These are phyloP conservation scores for Lasiosphaeriaceae sp. DNA, from an alignment of 495 filamentous ascomycete species.

Conservation along the genomic window DNA sequence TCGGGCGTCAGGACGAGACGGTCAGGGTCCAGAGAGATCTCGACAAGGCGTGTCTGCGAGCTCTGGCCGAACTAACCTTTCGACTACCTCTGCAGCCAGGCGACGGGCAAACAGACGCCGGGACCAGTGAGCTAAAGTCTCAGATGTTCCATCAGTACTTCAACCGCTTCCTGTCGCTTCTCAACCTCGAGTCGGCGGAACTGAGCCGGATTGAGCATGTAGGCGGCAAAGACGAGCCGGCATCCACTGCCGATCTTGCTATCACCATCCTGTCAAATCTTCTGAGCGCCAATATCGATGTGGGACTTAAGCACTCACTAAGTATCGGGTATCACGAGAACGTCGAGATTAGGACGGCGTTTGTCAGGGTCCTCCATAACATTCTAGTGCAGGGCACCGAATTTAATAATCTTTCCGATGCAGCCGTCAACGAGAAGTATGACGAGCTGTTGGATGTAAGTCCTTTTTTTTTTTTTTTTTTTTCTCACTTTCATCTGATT, in stretches of 20 bases:
- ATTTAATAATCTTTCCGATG: constrained; percentile 61
- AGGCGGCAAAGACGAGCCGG: constrained; percentile 40
- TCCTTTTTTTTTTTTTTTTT: neutral
- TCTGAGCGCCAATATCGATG: constrained; percentile 64
- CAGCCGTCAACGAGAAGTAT: constrained; percentile 62
- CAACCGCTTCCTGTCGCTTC: constrained; percentile 56
- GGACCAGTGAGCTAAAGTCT: constrained; percentile 57
- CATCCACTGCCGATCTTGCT: constrained; percentile 53
- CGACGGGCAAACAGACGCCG: constrained; percentile 58
- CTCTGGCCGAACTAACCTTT: constrained; percentile 59
- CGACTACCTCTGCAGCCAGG: constrained; percentile 59
- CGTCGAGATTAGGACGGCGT: constrained; percentile 61
- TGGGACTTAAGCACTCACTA: constrained; percentile 61
- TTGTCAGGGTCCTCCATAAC: constrained; percentile 63
- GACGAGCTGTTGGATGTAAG: constrained; percentile 55
- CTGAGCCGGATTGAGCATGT: constrained; percentile 36
- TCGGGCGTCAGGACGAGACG: constrained; percentile 46
- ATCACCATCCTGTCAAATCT: constrained; percentile 64
- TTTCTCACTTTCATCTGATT: constrained; percentile 1
- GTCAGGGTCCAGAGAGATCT: constrained; percentile 56
- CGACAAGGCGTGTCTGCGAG: constrained; percentile 57
- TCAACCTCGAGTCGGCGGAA: constrained; percentile 52
- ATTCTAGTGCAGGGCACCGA: constrained; percentile 64
- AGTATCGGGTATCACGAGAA: constrained; percentile 65
- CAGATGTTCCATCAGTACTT: constrained; percentile 68